A percentile compares a stretch with the other conserved stretches of the same genome.
phyloP scores from a whole-genome alignment of 768 basidiomycete species.

The Collybia nuda region DNA sequence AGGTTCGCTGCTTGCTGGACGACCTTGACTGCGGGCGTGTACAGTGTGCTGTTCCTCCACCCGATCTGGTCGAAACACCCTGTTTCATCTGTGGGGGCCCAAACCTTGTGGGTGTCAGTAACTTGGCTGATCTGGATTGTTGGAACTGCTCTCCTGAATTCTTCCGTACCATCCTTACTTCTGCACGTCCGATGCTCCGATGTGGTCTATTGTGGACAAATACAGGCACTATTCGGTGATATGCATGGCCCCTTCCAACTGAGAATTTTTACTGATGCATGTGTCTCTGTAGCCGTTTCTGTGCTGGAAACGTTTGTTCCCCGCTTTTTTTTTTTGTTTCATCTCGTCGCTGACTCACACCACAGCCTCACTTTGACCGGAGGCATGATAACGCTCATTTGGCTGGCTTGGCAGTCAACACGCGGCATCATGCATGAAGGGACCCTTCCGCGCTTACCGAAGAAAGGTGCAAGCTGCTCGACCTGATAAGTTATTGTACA shows the following conservation, averaged over 20 bases:
- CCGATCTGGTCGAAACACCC: constrained; percentile 54
- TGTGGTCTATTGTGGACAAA: constrained; percentile 56
- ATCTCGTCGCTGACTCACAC: constrained; percentile 7
- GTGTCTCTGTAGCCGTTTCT: constrained; percentile 34
- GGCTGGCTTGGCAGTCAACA: constrained; percentile 54
- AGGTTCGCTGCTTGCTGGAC: constrained; percentile 69
- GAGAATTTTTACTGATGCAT: not conserved
- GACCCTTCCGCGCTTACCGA: too few relatives aligned
- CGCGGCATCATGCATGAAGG: constrained; percentile 24
- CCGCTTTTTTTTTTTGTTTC: not conserved
- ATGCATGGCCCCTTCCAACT: constrained; percentile 11
- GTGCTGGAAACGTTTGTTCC: constrained; percentile 50
- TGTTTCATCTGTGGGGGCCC: constrained; percentile 56
- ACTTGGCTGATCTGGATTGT: constrained; percentile 66
- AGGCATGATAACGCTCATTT: constrained; percentile 46
- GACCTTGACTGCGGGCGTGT: constrained; percentile 46
- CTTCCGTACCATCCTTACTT: constrained; percentile 45
- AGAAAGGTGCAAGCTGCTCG: too few relatives aligned
- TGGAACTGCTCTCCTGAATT: constrained; percentile 51
- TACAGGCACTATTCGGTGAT: constrained; percentile 52
- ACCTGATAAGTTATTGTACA: too few relatives aligned
- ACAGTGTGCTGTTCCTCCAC: constrained; percentile 60
- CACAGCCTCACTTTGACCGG: constrained; percentile 44
- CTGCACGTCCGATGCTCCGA: constrained; percentile 37
- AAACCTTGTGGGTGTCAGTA: constrained; percentile 55